Evolutionary conservation across 2,329 filamentous ascomycete species (phyloP), one percentile per base, ranked within the genome.

Genomic region (Pseudogymnoascus sp.): DNA sequence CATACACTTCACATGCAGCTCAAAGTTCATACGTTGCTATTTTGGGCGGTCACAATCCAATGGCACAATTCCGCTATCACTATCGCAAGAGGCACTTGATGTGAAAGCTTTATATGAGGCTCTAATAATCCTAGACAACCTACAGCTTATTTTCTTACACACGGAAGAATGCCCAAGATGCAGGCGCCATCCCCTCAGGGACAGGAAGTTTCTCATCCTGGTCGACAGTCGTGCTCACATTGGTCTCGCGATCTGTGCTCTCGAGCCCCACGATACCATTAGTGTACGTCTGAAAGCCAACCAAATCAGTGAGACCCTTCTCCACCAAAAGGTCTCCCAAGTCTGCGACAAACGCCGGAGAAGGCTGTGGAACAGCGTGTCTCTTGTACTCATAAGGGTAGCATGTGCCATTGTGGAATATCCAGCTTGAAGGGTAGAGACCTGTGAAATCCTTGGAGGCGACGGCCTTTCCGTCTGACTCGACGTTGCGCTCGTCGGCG

Each of bases 361-460:
- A 52, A 14, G 25, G 45, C n/a, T 52, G 45, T 12, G 45, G 45
- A 11, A 52, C 45, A 12, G 25, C 45, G 8, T 52, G 30, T 52
- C 45, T 52, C 45, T 52, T 52, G n/a, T 52, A 52, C 45, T 52
- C 45, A 14, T 52, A 52, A 11, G 45, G 45, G 14, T 52, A 52
- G 45, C 45, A 52, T 5, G 45, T 52, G 23, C 45, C 45, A 6
- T 52, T 52, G 25, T 52, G 7, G 45, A 52, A 52, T 16, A 52
- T 30, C 45, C 45, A 52, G 25, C 45, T 52, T 1, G 45, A 52
- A 16, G 45, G 45, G 25, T 52, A 52, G 25, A 52, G 45, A 3
- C 45, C 45, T 19, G 45, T 19, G 45, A 16, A 30, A 52, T 52
- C 25, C 45, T 52, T 30, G n/a, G 45, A 52, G 25, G 45, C 45